A percentile compares a stretch with the other conserved stretches of the same genome.
Evolutionary conservation across 306 rosid genomes (phyloP).

Genomic region (Vigna unguiculata): DNA sequence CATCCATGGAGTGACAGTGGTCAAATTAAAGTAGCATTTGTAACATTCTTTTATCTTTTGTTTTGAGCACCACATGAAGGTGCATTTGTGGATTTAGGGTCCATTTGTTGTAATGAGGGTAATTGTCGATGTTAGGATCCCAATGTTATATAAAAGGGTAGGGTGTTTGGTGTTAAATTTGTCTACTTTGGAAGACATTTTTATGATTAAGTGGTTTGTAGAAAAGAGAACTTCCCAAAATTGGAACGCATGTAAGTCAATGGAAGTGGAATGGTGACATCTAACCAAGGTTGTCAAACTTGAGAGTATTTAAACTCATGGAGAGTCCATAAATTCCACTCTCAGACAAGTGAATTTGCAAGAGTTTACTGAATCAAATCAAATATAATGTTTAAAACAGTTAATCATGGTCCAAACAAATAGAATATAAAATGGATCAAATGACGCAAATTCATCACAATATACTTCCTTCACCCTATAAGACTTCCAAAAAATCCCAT

Average conservation of each 20-base stretch:
- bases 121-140: not conserved
- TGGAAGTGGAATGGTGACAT: not conserved
- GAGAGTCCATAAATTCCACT: not conserved
- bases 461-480: not conserved
- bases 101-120: not conserved
- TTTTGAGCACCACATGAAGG: not conserved
- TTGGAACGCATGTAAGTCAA: not conserved
- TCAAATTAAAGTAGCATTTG: not conserved
- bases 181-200: not conserved
- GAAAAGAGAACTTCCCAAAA: not conserved
- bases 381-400: not conserved
- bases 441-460: not conserved
- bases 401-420: not conserved
- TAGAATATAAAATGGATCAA: not conserved
- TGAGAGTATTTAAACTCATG: not conserved
- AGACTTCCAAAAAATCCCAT: not conserved
- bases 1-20: not conserved
- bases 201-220: not conserved
- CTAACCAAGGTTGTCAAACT: not conserved
- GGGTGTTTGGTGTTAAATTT: not conserved
- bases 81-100: not conserved
- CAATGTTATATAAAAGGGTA: not conserved
- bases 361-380: not conserved
- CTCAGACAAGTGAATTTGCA: not conserved
- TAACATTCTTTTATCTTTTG: not conserved